A percentile compares a stretch with the other conserved stretches of the same genome.
Evolutionary conservation across 306 rosid genomes (phyloP).

Genomic region (Alnus glutinosa): DNA sequence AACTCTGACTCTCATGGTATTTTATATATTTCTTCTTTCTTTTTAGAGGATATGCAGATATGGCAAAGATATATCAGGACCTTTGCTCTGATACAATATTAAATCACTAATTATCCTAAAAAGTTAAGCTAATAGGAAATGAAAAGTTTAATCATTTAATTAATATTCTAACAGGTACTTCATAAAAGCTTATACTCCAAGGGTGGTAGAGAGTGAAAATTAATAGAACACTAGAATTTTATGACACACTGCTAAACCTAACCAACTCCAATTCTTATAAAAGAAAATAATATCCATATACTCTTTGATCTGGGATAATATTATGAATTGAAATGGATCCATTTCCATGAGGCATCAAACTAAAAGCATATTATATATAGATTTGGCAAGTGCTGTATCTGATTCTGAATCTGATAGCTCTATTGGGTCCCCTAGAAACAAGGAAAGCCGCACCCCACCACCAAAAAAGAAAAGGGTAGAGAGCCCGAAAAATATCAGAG

Average conservation of each 20-base stretch:
- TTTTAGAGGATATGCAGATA: no score
- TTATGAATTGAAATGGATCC: neutral
- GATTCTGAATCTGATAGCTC: conserved; percentile 15
- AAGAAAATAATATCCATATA: neutral
- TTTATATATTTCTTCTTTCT: no score
- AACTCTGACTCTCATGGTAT: no score
- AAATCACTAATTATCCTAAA: no score
- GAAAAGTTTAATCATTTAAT: no score
- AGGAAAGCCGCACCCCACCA: conserved; percentile 23
- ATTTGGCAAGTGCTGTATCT: conserved; percentile 8
- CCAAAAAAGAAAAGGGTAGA: conserved; percentile 7
- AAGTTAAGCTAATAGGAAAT: no score
- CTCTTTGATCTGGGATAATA: neutral
- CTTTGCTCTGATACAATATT: no score
- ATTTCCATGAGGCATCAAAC: neutral
- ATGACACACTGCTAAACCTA: neutral
- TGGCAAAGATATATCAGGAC: no score
- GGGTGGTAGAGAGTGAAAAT: no score
- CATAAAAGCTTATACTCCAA: no score
- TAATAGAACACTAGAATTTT: no score
- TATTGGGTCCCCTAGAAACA: conserved; percentile 28
- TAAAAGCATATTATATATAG: neutral
- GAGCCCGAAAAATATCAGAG: conserved; percentile 11
- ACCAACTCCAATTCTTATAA: neutral
- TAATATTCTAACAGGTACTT: no score